Evolutionary conservation across 108 stramenopile genomes (phyloP), one percentile per base, ranked within the genome.

Genomic region (Skeletonema potamos): DNA sequence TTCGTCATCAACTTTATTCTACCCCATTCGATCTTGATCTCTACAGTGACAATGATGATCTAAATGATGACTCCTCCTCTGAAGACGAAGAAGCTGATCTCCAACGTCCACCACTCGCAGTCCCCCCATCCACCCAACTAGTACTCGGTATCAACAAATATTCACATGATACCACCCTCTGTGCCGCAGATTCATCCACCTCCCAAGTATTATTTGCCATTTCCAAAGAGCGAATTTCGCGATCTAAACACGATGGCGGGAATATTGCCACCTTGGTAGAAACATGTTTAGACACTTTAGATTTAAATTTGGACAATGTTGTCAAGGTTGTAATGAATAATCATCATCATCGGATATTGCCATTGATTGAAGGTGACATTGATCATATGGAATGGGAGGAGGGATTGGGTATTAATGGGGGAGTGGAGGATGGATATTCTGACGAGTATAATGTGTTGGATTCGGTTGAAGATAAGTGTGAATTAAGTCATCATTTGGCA

Each of bases 401-500:
- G 22, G 90, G 88, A 22, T 41, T 95, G 27, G 62, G 68, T 1
- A 92, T 94, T 57, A 92, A 94, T 79, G 88, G 82, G 8, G 91
- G 90, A 12, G 41, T 37, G 0, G 91, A 91, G 62, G 68, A 65
- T 55, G 94, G 89, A 62, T 87, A 87, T 54, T 82, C 84, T 3
- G 84, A 90, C 61, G 90, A 92, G 44, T 85, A 89, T 44, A 92
- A 92, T 70, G 54, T 89, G 27, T 70, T 91, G 48, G 48, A 51
- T 18, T 58, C 58, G 27, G 60, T 64, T 10, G 54, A 63, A 15
- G 70, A 80, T 8, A 78, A 85, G 27, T 36, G 82, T 24, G 97
- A 97, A 81, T 62, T 98, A 51, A 95, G 93, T 48, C 96, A 97
- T 84, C 97, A 98, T 81, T 86, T 97, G 68, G 97, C 97, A 7